Evolutionary conservation across 2,329 filamentous ascomycete species (phyloP), one percentile per base, ranked within the genome.

Genomic region (Gaeumannomyces tritici): DNA sequence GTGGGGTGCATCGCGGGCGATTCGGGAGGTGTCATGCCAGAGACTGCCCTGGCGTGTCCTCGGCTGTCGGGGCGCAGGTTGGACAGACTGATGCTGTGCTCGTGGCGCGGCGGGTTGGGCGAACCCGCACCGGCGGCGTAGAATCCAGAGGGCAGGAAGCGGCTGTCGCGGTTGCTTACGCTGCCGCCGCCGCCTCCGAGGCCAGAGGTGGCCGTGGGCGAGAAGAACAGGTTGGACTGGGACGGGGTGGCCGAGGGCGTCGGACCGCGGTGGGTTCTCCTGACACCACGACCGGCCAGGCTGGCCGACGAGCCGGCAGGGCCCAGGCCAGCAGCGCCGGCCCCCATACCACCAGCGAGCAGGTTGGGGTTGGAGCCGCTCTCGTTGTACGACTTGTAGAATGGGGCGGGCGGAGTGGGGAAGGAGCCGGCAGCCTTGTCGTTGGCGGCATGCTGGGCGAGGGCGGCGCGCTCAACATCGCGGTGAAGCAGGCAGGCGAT

Each of bases 401-500:
- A 86, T 11, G 82, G 82, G 11, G 83, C 78, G 3, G 83, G 77
- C 24, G 83, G 79, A 55, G 79, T 75, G 18, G 79, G 83, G 71
- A 87, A 89, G 63, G 83, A 79, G 42, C 42, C 42, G 55, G 80
- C 77, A 27, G 84, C 80, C 76, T 93, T 93, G 71, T 85, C 83
- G 72, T 90, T 89, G 62, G 83, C 81, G 65, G 83, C 73, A 70
- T 89, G 85, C 68, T 92, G 88, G 57, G 87, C 85, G 72, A 88
- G 80, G n/a, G 93, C 89, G 60, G 93, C 91, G 67, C 88, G 89
- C 72, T 90, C 89, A 63, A 98, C 93, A 47, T 90, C 95, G 64
- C 93, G 90, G 75, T 97, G 93, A 63, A 99, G 85, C 55, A 93
- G 89, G 83, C 91, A 96, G 64, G 90, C 92, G 64, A 97, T 87